These are phyloP conservation scores for Leptosphaerulina australis DNA, from an alignment of 2,329 filamentous ascomycete genomes.

Conservation along the genomic window DNA sequence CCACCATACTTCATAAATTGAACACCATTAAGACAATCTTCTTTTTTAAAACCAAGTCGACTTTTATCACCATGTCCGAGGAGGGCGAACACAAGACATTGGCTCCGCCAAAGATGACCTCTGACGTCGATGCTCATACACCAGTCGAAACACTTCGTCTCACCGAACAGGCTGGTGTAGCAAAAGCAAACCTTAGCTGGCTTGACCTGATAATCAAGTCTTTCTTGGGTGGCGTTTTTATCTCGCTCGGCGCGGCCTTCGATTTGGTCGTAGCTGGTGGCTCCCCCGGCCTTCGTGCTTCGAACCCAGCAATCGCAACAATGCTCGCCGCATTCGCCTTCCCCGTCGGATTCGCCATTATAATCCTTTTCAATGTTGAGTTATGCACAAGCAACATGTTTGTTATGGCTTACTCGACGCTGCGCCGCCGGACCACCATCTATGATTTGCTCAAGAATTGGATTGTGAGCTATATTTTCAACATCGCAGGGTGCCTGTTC, in stretches of 20 bases:
- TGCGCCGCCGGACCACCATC: conserved; percentile 16
- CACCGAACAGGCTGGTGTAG: conserved; percentile 17
- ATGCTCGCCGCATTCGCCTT: conserved; percentile 17
- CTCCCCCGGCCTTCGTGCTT: conserved; percentile 28
- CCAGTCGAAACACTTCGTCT: conserved; percentile 20
- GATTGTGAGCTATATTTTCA: conserved; percentile 21
- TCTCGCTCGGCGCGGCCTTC: conserved; percentile 45
- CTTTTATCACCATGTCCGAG: conserved; percentile 2
- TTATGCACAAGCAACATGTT: conserved; percentile 28
- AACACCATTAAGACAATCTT: neutral
- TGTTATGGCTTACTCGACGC: conserved; percentile 20
- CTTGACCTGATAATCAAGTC: conserved; percentile 45
- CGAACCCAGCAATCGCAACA: conserved; percentile 22
- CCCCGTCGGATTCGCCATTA: conserved; percentile 23
- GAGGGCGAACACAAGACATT: conserved; percentile 14
- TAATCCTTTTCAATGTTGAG: conserved; percentile 24
- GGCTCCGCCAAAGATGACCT: conserved; percentile 15
- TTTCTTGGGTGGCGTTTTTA: conserved; percentile 38
- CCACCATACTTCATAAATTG: too few species aligned
- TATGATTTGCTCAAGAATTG: conserved; percentile 17
- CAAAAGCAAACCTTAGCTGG: conserved; percentile 33
- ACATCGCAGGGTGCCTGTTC: conserved; percentile 19
- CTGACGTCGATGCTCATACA: conserved; percentile 13
- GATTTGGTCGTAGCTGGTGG: conserved; percentile 42
- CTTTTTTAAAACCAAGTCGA: too few species aligned